These are phyloP conservation scores for Phytophthora palmivora DNA, from an alignment of 352 stramenopile genomes.

Conservation along the genomic window DNA sequence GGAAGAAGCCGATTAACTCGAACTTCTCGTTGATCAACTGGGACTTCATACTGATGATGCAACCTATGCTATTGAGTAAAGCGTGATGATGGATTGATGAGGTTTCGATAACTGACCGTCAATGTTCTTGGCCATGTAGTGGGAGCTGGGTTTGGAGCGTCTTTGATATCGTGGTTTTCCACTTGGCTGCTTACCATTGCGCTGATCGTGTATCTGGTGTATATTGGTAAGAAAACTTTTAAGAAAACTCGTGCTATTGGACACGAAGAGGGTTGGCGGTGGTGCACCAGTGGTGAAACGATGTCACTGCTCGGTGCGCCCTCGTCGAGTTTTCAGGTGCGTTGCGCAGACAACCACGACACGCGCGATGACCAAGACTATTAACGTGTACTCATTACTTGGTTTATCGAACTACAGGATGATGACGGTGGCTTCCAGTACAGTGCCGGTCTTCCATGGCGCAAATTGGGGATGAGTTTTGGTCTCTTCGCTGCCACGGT, in stretches of 20 bases:
- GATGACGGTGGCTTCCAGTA: conserved; percentile 38
- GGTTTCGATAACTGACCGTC: conserved; percentile 3
- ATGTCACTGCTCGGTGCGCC: conserved; percentile 41
- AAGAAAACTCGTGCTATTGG: conserved; percentile 83
- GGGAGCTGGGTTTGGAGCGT: conserved; percentile 66
- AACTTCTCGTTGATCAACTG: conserved; percentile 91
- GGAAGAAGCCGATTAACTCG: conserved; percentile 42
- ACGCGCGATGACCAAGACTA: no score
- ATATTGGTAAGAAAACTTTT: conserved; percentile 78
- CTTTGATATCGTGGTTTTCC: conserved; percentile 89
- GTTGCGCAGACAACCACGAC: background rate
- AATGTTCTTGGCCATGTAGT: conserved; percentile 26
- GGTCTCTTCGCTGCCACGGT: conserved; percentile 85
- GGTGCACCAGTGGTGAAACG: conserved; percentile 36
- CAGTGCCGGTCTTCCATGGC: conserved; percentile 47
- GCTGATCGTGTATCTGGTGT: conserved; percentile 84
- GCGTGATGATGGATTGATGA: background rate
- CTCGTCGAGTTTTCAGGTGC: conserved; percentile 38
- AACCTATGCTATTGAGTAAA: conserved; percentile 79
- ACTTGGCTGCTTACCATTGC: conserved; percentile 80
- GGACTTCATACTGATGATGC: conserved; percentile 95
- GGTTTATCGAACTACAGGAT: conserved; percentile 16
- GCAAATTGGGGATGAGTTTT: conserved; percentile 77
- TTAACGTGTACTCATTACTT: no score
- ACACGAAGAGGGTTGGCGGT: conserved; percentile 74